Percentiles rank a stretch among this genome's conserved stretches.
Conservation (phyloP, 345 rosid genomes). For the Boechera divaricarpa region DNA sequence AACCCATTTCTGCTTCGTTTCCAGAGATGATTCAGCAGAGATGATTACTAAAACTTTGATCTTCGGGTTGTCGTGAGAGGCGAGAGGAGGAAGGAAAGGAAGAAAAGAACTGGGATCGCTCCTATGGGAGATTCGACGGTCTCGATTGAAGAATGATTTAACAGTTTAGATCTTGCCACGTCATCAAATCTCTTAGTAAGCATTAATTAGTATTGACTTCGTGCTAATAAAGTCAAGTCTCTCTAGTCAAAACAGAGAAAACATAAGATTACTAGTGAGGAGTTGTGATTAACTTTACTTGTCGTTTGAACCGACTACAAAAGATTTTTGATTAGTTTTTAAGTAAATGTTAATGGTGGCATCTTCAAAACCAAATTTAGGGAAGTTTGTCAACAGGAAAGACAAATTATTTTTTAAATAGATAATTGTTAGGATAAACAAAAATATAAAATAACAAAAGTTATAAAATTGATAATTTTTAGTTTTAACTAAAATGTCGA, state of each 20-base stretch:
- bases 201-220: background rate
- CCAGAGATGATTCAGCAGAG: constrained; percentile 17
- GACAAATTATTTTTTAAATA: too few species aligned
- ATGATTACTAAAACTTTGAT: constrained; percentile 19
- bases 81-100: background rate
- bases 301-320: background rate
- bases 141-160: constrained; percentile 16
- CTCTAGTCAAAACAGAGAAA: background rate
- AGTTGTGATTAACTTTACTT: background rate
- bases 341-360: background rate
- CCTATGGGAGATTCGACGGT: constrained; percentile 34
- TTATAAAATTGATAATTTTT: too few species aligned
- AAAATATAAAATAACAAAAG: too few species aligned
- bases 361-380: background rate
- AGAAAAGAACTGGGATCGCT: background rate
- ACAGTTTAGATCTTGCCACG: constrained; percentile 33
- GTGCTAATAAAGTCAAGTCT: constrained; percentile 8
- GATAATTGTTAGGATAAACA: too few species aligned
- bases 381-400: background rate
- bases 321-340: background rate
- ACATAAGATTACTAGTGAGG: background rate
- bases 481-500: too few species aligned
- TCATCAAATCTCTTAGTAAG: constrained; percentile 1
- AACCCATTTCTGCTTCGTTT: constrained; percentile 55
- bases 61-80: constrained; percentile 14